Evolutionary conservation across 352 stramenopile species (phyloP), one percentile per base, ranked within the genome.

Genomic region (Phytophthora rubi): DNA sequence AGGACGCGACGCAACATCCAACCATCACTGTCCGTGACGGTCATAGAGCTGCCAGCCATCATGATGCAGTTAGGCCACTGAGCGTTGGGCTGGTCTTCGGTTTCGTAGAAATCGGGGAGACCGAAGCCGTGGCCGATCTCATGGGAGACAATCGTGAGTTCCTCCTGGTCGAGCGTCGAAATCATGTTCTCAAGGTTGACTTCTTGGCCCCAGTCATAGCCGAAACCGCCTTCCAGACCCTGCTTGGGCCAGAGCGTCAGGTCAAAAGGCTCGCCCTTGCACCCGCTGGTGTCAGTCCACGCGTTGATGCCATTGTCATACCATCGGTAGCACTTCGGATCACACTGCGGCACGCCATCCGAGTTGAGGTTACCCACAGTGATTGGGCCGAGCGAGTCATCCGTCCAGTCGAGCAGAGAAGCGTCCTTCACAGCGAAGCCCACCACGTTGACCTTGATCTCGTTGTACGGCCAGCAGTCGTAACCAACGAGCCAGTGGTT

Each of bases 401-500:
- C 58, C 5, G n/a, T 57, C 58, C 58, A 65, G 9, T 44, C 56
- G 1, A 62, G 30, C 18, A 53, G 23, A 15, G 56, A 62, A 3
- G 32, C 35, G 16, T 65, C 58, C 58, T 65, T 64, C 0, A 51
- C 58, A 7, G 58, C 58, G 21, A 57, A 65, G 4, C 58, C 58
- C 32, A 57, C 58, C 5, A 57, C 48, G 33, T 65, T 65, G 18
- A 65, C 21, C 47, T 65, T 65, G 18, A 65, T 65, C 18, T 65
- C 45, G n/a, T 37, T 54, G 47, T 52, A 52, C 28, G 57, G 57
- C 47, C 59, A 66, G 48, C 47, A 66, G 23, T 65, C 30, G 45
- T 65, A 66, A 8, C 59, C 59, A 16, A 59, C 21, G 54, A 77
- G 68, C 69, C 73, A 80, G 57, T 77, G 67, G 69, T 80, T 80